Percentiles rank a stretch among this genome's conserved stretches.
Conservation (phyloP, 768 basidiomycete genomes). For the Rhizopogon sp. region DNA sequence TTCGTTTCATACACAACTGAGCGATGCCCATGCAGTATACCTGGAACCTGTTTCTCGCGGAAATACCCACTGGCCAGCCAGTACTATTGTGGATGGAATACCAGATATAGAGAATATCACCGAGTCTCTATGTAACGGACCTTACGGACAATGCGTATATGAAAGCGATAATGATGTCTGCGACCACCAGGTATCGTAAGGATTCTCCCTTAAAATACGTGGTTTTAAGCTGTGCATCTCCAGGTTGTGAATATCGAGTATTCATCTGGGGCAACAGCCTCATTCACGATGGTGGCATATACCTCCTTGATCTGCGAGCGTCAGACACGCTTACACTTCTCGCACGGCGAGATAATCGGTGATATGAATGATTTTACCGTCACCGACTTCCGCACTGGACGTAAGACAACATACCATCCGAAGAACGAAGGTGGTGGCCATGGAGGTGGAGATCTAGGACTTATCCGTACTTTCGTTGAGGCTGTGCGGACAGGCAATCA, state of each 20-base stretch:
- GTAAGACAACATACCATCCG: conserved; percentile 42
- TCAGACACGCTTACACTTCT: conserved; percentile 82
- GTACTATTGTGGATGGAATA: conserved; percentile 68
- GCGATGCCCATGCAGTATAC: conserved; percentile 55
- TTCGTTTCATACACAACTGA: conserved; percentile 1
- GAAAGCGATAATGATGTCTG: conserved; percentile 83
- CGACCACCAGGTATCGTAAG: conserved; percentile 61
- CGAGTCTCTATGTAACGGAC: conserved; percentile 59
- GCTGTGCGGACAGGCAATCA: conserved; percentile 68
- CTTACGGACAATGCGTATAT: conserved; percentile 83
- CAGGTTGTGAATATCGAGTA: conserved; percentile 86
- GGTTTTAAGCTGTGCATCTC: neutral
- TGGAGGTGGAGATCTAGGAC: conserved; percentile 78
- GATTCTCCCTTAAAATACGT: neutral
- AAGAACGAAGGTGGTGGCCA: conserved; percentile 63
- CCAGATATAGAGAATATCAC: conserved; percentile 87
- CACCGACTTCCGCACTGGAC: conserved; percentile 64
- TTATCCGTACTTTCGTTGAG: conserved; percentile 71
- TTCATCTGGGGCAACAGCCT: conserved; percentile 72
- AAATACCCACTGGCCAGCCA: conserved; percentile 54
- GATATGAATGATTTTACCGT: conserved; percentile 75
- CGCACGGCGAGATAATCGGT: conserved; percentile 85
- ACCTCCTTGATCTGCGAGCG: conserved; percentile 76
- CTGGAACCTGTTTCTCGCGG: conserved; percentile 61
- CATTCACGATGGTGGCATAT: conserved; percentile 88